Evolutionary conservation across 192 early-diverging fungal species (phyloP).

Genomic region (Entophlyctis helioformis): DNA sequence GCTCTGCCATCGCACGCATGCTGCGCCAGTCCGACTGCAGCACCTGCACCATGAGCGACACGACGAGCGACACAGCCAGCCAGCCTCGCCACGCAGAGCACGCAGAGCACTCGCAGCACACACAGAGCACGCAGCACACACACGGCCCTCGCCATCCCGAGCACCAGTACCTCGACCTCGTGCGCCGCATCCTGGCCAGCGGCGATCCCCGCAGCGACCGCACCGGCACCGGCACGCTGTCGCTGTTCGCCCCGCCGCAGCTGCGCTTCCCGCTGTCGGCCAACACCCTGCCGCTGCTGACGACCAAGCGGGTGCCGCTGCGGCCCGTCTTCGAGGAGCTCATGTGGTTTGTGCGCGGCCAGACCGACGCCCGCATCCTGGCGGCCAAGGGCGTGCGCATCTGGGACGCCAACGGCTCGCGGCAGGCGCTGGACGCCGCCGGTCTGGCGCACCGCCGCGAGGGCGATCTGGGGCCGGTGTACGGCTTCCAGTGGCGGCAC

Average conservation of each 20-base stretch:
- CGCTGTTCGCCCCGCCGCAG: constrained; percentile 64
- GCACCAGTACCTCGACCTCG: constrained; percentile 75
- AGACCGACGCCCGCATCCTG: constrained; percentile 69
- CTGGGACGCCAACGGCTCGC: constrained; percentile 70
- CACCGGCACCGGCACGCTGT: constrained; percentile 54
- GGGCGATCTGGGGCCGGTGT: constrained; percentile 93
- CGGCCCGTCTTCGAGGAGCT: constrained; percentile 89
- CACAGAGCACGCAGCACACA: too few relatives aligned
- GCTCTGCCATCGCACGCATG: too few relatives aligned
- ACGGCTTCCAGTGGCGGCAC: constrained; percentile 98
- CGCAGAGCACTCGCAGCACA: too few relatives aligned
- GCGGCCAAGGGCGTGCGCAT: constrained; percentile 49
- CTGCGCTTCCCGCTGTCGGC: constrained; percentile 71
- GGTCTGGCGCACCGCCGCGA: constrained; percentile 62
- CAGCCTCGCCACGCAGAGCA: too few relatives aligned
- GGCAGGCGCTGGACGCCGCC: constrained; percentile 73
- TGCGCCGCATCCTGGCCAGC: constrained; percentile 54
- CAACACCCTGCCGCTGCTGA: too few relatives aligned
- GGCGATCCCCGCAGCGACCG: constrained; percentile 75
- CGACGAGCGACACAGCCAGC: too few relatives aligned
- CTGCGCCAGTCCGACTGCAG: too few relatives aligned
- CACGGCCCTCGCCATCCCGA: too few relatives aligned
- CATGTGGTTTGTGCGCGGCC: constrained; percentile 88
- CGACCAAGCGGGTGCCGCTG: constrained; percentile 90
- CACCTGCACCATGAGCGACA: too few relatives aligned